Base-by-base conservation (phyloP, 306 rosid species). In the Aeschynomene evenia region DNA sequence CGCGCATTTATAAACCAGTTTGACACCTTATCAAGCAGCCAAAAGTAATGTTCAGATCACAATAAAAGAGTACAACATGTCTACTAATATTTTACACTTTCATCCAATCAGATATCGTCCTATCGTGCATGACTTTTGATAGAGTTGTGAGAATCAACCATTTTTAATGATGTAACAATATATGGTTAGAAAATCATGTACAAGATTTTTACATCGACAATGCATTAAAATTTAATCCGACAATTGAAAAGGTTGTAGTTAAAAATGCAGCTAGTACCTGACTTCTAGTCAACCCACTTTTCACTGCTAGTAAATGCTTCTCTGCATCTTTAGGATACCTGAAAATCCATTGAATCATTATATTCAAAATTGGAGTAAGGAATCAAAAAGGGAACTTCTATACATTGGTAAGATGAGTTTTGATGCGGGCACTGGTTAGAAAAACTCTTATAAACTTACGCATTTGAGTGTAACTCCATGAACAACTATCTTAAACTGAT, bases 291-390 rank as follows among this genome's bases (percentile, higher is more conserved):
- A 94, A 77, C 39, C 99, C 99, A 85, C 97, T 94, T 80, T 87
- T 90, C 6, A 91, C 84, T 10, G 97, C 96, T 67, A 91, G 97
- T 70, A 91, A 74, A 60, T 94, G 99, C 81, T 94, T 94, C 87
- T 94, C 97, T 31, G 97, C 84, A 81, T 94, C 99, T 79, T 88
- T 94, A 49, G 99, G 99, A 84, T 94, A 94, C 89, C 99, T 94
- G 82, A 77, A n/a, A 79, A 85, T 28, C 48, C 71, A 80, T 61
- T 63, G 65, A 43, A 61, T 23, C 23, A 19, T n/a, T n/a, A n/a
- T n/a, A n/a, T n/a, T n/a, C n/a, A n/a, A n/a, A n/a, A n/a, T n/a
- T n/a, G n/a, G n/a, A n/a, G n/a, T n/a, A n/a, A n/a, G n/a, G n/a
- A n/a, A n/a, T n/a, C n/a, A n/a, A n/a, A n/a, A n/a, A n/a, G n/a